Evolutionary conservation across 805 yeast species (phyloP), one percentile per base, ranked within the genome.

Genomic region (Hanseniaspora opuntiae): DNA sequence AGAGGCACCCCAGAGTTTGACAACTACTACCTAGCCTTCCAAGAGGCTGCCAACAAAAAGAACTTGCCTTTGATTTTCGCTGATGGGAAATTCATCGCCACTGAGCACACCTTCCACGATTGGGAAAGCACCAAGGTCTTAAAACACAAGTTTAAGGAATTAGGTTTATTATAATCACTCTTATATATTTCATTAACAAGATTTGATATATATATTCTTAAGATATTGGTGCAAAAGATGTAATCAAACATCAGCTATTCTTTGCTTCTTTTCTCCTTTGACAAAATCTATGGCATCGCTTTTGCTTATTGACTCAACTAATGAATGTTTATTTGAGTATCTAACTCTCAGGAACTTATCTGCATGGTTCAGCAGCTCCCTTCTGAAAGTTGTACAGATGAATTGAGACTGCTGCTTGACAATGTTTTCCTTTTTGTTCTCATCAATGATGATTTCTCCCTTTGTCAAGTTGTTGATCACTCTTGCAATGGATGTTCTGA

Each of bases 331-430:
- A 62, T 86, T 83, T 56, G 78, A 79, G 64, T 81, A 90, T 70
- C 79, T 78, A 1, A 93, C 96, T 20, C 97, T 96, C 64, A 79
- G 90, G 62, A 84, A 88, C 56, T 79, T 81, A 64, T 86, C 86
- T 6, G 96, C 95, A 8, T 82, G 86, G 57, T 81, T 81, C 37
- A 93, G 70, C 86, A 93, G 81, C 65, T 93, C 98, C 0, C 95
- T 86, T 60, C 97, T 74, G 72, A 93, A 93, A 0, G 98, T 93
- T 0, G 98, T 93, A 65, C 97, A 89, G 38, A 93, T 87, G 62
- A 90, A 93, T 67, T 93, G 98, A 14, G 94, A 95, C 68, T 50
- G 9, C n/a, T 36, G 22, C 10, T 20, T 19, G 17, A 17, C 36
- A 12, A 17, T 12, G 24, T 28, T 44, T 5, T 19, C 37, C 35